Evolutionary conservation across 495 filamentous ascomycete species (phyloP), one percentile per base, ranked within the genome.

Genomic region (Hypoxylon fragiforme): DNA sequence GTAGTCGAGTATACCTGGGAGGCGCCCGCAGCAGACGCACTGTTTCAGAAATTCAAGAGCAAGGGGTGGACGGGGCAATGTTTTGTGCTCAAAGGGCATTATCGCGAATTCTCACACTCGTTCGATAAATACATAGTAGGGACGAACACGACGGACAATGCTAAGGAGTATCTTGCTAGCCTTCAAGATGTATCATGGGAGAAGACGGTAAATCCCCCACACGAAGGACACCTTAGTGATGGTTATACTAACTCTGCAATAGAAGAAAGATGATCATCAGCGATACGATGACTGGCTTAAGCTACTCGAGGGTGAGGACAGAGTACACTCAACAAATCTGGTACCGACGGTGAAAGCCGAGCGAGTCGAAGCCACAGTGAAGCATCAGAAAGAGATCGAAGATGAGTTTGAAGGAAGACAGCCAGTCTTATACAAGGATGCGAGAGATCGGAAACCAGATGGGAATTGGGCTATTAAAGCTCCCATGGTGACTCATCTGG

Each of bases 21-120:
- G 41, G 74, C 73, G 32, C 75, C 74, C 7, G 62, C 67, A 9
- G 75, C 75, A 24, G 69, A 72, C 11, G 66, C 70, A 0, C 53
- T 78, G 5, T 66, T 66, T 38, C 57, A 66, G 37, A 74, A 73
- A 28, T 66, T 77, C 31, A 66, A 59, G 50, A 57, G 54, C 14
- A 72, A 73, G 49, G 71, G 70, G 14, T 78, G 74, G 74, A 46
- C 52, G 5, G 75, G 75, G 2, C 70, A 73, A 30, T 71, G 70
- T 40, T 78, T 76, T 37, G 65, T 78, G 21, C 68, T 78, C 19
- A 78, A 78, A 57, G 75, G 75, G 2, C 75, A 77, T 46, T 78
- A 73, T 52, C 67, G 70, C 37, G 75, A 78, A 45, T 76, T 78
- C 52, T 74, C 71, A 1, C 61, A 63, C 13, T 73, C 71, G 6